Evolutionary conservation across 2,329 filamentous ascomycete genomes (phyloP), one percentile per base, ranked within the genome.

Genomic region (Alternaria alternata): DNA sequence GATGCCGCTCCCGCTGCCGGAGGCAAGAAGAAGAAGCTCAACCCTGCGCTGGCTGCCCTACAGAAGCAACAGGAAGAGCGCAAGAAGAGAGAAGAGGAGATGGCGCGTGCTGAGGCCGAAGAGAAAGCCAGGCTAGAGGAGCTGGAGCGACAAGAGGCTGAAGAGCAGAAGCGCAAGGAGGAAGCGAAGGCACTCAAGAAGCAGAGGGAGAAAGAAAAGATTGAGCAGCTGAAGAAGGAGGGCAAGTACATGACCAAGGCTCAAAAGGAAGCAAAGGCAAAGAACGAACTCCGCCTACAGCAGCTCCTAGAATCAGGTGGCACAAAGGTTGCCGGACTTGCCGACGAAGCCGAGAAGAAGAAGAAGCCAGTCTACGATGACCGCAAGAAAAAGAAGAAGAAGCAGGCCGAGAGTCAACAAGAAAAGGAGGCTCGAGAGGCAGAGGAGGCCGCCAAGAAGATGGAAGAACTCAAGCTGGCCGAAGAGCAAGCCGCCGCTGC

Each of bases 11-110:
- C 72, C 48, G 69, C 76, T 22, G 75, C 79, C 38, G 82, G 85
- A 28, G 89, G 87, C 44, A 97, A 97, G 84, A 90, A 89, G 75
- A 98, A 96, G 88, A 99, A 98, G 83, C 71, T 98, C 18, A 91
- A 91, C 12, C 84, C 91, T 56, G 89, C 89, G 56, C 84, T 96
- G 46, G 85, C 87, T 49, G 83, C 89, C 44, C 82, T 96, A 32
- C 91, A 94, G 81, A 91, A 91, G 81, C 91, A 94, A 78, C 92
- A 95, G 76, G 92, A 95, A 75, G 90, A 91, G 67, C 81, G 91
- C n/a, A 86, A 86, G 58, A 85, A 82, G 67, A 82, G 81, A 58
- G 84, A 90, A 71, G 90, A 93, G 73, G 90, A 91, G 69, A 82
- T 84, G 18, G 88, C 85, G 51, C 82, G 82, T 16, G 62, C 83